phyloP scores from a whole-genome alignment of 805 yeast species.

The Kodamaea leandrae region DNA sequence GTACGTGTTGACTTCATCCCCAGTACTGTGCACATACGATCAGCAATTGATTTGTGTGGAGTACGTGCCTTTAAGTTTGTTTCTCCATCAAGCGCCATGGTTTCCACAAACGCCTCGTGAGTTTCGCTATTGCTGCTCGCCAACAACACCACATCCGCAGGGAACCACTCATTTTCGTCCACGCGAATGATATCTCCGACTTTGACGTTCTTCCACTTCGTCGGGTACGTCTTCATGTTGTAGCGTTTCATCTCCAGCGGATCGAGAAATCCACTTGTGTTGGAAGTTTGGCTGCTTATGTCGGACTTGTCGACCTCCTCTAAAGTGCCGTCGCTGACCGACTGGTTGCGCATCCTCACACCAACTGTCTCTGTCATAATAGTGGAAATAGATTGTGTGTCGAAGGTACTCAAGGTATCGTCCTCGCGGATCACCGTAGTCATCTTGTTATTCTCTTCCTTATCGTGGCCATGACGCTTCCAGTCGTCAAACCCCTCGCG shows the following conservation, averaged over 20 bases:
- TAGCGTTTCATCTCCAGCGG: conserved; percentile 20
- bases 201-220: conserved; percentile 69
- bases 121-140: conserved; percentile 62
- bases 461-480: conserved; percentile 81
- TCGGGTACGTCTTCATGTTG: conserved; percentile 31
- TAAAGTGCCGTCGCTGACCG: background rate
- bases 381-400: conserved; percentile 38
- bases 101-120: conserved; percentile 73
- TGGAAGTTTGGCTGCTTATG: conserved; percentile 17
- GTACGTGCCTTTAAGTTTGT: conserved; percentile 78
- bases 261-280: background rate
- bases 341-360: conserved; percentile 9
- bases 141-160: conserved; percentile 81
- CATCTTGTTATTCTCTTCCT: conserved; percentile 65
- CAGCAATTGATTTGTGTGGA: conserved; percentile 64
- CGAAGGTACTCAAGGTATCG: conserved; percentile 26
- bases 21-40: conserved; percentile 46
- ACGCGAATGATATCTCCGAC: conserved; percentile 87
- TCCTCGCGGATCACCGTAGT: conserved; percentile 33
- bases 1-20: conserved; percentile 51
- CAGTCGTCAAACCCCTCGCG: conserved; percentile 95
- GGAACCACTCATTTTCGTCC: conserved; percentile 84
- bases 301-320: conserved; percentile 9
- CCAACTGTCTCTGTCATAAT: conserved; percentile 38
- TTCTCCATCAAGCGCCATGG: conserved; percentile 98